Evolutionary conservation across 192 early-diverging fungal genomes (phyloP).

Genomic region (Phycomyces nitens): DNA sequence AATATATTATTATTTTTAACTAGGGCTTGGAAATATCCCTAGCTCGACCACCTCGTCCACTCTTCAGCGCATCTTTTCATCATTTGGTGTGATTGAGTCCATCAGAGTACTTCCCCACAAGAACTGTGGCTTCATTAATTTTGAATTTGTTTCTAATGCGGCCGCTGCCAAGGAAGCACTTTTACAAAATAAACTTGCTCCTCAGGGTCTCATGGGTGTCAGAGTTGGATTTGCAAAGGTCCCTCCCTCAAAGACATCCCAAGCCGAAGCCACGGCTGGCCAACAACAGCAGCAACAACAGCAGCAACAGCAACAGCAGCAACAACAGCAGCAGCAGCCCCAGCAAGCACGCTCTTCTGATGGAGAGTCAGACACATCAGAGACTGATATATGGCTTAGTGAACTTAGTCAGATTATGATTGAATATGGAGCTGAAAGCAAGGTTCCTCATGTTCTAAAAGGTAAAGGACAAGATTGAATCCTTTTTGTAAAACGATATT

Average conservation of each 20-base stretch:
- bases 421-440: not conserved
- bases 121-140: conserved; percentile 96
- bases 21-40: conserved; percentile 93
- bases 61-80: conserved; percentile 70
- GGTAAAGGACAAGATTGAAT: not conserved
- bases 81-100: conserved; percentile 86
- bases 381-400: not conserved
- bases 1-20: not conserved
- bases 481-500: not conserved
- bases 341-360: not conserved
- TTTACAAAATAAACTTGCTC: conserved; percentile 84
- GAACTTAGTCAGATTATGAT: not conserved
- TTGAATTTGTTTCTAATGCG: conserved; percentile 83
- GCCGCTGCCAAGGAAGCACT: conserved; percentile 81
- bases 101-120: conserved; percentile 92
- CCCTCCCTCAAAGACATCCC: conserved; percentile 51
- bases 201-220: conserved; percentile 57
- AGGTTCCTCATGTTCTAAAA: not conserved
- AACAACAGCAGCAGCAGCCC: too few species aligned
- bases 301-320: too few species aligned
- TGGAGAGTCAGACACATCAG: not conserved
- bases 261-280: not conserved
- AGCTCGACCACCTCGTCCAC: conserved; percentile 65
- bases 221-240: conserved; percentile 94
- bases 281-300: not conserved